Base-by-base conservation (phyloP, 305 asterid species). In the Fraxinus albicans region DNA sequence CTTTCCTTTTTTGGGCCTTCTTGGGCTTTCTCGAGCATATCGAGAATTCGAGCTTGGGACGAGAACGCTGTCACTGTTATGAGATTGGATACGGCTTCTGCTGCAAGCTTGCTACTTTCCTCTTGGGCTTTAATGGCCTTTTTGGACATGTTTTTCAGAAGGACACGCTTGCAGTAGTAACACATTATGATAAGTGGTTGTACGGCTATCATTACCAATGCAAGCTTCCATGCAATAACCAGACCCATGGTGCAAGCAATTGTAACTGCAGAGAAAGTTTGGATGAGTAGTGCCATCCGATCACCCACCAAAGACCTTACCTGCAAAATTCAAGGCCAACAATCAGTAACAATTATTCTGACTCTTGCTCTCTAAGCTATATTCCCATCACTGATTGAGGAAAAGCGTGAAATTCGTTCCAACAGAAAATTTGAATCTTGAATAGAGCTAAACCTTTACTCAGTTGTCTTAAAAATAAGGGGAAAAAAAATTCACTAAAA, bases 221-320 rank as follows among this genome's bases (percentile, higher is more conserved):
- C 98, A 17, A 97, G 94, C 86, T 86, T 95, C 98, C 97, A 94
- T 0, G 98, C 97, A 19, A 97, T 77, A 4, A 92, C 91, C 0
- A 97, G 86, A 4, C 98, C 97, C 94, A 95, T 92, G 0, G 98
- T 92, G 91, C 93, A 94, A 17, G 98, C 98, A 8, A 92, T 89
- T 36, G 63, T 87, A 13, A 95, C 97, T 0, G 97, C 96, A 1
- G 98, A 97, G 87, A 90, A 60, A 0, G 98, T 90, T 73, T 97
- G 99, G 63, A 97, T 90, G 12, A 95, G 81, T 12, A 97, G 86
- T 0, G 98, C 95, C 92, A 92, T 89, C 44, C 99, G 87, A 78
- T 97, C 99, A 6, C 99, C 99, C 4, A 97, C 97, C 23, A 97
- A 86, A 47, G 99, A 94, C 79, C 98, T 89, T 76, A 96, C 97